phyloP scores from a whole-genome alignment of 768 basidiomycete genomes.

The Hygrocybe coccinea region DNA sequence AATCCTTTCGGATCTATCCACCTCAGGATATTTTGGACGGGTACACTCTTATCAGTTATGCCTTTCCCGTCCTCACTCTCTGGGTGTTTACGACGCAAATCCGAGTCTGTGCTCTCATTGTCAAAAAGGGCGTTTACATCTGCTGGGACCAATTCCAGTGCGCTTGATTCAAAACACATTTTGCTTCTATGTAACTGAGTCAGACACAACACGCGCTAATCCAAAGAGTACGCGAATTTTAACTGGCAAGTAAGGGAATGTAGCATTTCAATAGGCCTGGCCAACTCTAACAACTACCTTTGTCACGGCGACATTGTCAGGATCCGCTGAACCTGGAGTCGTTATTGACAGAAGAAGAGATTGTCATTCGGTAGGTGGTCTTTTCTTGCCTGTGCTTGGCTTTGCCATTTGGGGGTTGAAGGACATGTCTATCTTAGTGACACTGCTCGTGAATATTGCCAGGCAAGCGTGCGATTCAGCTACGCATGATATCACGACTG shows the following conservation, averaged over 20 bases:
- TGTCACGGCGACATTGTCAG: constrained; percentile 33
- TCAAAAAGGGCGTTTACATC: background rate
- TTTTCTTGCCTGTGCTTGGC: background rate
- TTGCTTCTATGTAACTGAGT: background rate
- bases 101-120: too few species aligned
- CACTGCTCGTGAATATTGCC: constrained; percentile 73
- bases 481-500: too few species aligned
- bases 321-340: constrained; percentile 80
- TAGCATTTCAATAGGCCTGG: background rate
- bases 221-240: constrained; percentile 8
- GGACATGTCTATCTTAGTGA: constrained; percentile 44
- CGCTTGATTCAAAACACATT: background rate
- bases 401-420: background rate
- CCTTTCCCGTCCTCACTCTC: too few species aligned
- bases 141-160: background rate
- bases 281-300: background rate
- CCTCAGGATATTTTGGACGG: too few species aligned
- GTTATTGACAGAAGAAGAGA: constrained; percentile 84
- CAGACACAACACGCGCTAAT: background rate
- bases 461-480: constrained; percentile 50
- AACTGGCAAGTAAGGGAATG: constrained; percentile 11
- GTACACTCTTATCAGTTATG: too few species aligned
- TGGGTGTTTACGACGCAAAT: too few species aligned
- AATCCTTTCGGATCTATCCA: too few species aligned
- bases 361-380: constrained; percentile 71